These are phyloP conservation scores for Entamoeba dispar DNA, from an alignment of 208 protist genomes.

Conservation along the genomic window DNA sequence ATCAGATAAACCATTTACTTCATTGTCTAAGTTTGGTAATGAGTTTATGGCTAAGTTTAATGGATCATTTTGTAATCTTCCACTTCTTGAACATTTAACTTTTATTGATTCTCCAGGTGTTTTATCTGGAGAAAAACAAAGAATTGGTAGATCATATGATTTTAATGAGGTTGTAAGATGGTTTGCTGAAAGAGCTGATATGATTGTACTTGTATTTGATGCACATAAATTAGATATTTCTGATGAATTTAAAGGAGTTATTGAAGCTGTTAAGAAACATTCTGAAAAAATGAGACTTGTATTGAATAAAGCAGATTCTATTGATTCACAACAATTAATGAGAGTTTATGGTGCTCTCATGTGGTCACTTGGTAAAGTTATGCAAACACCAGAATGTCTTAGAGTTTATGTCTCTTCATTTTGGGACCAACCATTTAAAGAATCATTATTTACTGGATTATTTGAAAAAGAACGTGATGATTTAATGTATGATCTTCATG, in stretches of 20 bases:
- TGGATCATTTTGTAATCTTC: slow-evolving; percentile 46
- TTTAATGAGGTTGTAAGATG: slow-evolving; percentile 49
- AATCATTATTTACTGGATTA: slow-evolving; percentile 31
- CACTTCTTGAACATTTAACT: slow-evolving; percentile 60
- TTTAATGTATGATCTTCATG: slow-evolving; percentile 51
- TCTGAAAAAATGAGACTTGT: slow-evolving; percentile 55
- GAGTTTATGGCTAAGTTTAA: slow-evolving; percentile 57
- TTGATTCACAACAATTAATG: slow-evolving; percentile 70
- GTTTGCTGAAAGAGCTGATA: slow-evolving; percentile 72
- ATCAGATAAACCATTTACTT: neutral
- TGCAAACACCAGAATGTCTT: slow-evolving; percentile 70
- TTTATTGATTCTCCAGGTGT: slow-evolving; percentile 82
- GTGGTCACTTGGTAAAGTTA: slow-evolving; percentile 69
- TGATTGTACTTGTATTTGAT: slow-evolving; percentile 81
- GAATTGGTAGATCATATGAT: slow-evolving; percentile 46
- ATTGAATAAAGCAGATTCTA: slow-evolving; percentile 79
- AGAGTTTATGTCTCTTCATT: slow-evolving; percentile 79
- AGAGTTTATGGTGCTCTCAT: slow-evolving; percentile 78
- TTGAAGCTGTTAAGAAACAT: slow-evolving; percentile 46
- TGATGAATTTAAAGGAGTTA: slow-evolving; percentile 46
- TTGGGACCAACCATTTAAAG: slow-evolving; percentile 63
- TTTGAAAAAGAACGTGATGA: slow-evolving; percentile 58
- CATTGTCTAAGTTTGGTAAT: slow-evolving; percentile 21
- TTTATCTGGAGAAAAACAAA: slow-evolving; percentile 59
- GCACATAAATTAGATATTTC: slow-evolving; percentile 78